Base-by-base conservation (phyloP, 148 eudicot genomes). In the Silene uniflora region DNA sequence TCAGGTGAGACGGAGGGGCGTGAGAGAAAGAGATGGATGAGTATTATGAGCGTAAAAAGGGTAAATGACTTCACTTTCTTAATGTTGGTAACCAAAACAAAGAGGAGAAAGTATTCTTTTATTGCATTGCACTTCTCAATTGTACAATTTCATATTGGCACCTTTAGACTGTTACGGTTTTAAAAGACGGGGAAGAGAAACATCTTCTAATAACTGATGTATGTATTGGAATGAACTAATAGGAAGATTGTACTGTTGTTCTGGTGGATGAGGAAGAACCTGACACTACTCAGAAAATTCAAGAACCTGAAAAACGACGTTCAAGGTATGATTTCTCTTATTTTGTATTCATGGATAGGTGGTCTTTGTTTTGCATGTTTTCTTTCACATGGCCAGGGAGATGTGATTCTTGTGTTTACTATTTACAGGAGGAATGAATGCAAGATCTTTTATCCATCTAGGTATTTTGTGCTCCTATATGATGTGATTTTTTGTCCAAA, bases 261-360 rank as follows among this genome's bases (percentile, higher is more conserved):
- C 58, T 90, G 63, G 81, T 87, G 77, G 98, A 88, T 65, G 92
- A 93, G 83, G 98, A 89, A 73, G 98, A 85, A 64, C 80, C 82
- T 46, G 85, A 77, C 65, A 42, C 55, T 64, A 64, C 67, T 32
- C 83, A 86, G 61, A 42, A 8, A 69, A 67, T 47, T 9, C 69
- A 76, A 62, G 76, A 79, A 63, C 76, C 55, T 62, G 85, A 89
- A 49, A 74, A 83, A 73, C 74, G 68, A 63, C 84, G 80, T 44
- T 75, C 81, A 68, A 82, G 71, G 87, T 85, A 62, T 75, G 76
- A 10, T 23, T 35, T 46, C 55, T 44, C 47, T 66, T 46, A n/a
- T 62, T 44, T 54, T 7, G 12, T 25, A 63, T 39, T 46, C n/a
- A 55, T 68, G n/a, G 58, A 13, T 67, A 64, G 9, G 19, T 35